Evolutionary conservation across 2,329 filamentous ascomycete species (phyloP).

Genomic region (Myriosclerotinia scirpicola): DNA sequence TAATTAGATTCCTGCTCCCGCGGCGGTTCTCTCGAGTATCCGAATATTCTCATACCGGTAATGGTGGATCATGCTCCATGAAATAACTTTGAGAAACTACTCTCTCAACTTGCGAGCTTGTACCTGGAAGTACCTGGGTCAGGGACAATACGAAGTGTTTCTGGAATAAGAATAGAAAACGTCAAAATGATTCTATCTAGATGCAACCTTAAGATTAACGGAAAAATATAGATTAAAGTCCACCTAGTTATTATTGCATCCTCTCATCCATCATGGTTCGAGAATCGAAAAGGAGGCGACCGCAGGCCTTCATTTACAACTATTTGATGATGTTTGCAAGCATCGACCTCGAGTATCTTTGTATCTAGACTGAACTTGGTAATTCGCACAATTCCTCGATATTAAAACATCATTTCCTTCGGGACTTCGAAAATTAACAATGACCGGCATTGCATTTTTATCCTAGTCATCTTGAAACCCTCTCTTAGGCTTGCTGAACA

Average conservation of each 20-base stretch:
- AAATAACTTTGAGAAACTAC: not conserved
- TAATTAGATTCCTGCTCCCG: not conserved
- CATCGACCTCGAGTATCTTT: slow-evolving; percentile 9
- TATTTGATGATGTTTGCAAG: not conserved
- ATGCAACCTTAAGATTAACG: slow-evolving; percentile 12
- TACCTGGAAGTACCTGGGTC: not conserved
- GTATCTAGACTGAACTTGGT: slow-evolving; percentile 2
- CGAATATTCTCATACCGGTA: not conserved
- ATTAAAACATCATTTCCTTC: slow-evolving; percentile 13
- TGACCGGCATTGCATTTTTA: slow-evolving; percentile 11
- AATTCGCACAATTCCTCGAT: no score
- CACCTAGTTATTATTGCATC: not conserved
- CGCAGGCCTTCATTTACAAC: not conserved
- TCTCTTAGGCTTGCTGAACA: slow-evolving; percentile 2
- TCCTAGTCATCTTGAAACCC: slow-evolving; percentile 21
- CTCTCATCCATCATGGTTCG: slow-evolving; percentile 6
- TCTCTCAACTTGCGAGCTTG: not conserved
- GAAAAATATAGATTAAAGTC: not conserved
- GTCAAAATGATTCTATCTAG: slow-evolving; percentile 7
- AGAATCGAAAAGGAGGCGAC: not conserved
- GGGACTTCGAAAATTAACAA: slow-evolving; percentile 8
- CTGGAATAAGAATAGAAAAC: slow-evolving; percentile 14
- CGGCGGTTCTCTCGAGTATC: not conserved
- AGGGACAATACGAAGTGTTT: not conserved
- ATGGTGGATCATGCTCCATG: not conserved